phyloP scores from a whole-genome alignment of 441 rosid species.

The Adansonia grandidieri region DNA sequence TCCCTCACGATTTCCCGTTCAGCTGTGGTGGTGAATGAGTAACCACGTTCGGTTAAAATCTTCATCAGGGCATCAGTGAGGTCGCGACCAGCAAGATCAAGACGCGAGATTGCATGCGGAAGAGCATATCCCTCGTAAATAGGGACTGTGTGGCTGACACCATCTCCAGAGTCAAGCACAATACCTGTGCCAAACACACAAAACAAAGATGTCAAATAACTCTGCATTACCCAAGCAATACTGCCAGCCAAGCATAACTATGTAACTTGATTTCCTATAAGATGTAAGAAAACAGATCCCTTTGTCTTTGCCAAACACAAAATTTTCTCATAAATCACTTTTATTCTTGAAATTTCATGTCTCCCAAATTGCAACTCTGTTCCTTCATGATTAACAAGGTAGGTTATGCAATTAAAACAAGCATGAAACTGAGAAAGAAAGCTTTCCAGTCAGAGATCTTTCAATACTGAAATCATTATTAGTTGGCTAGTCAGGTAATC shows the following conservation, averaged over 20 bases:
- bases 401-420: background rate
- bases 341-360: background rate
- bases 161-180: conserved; percentile 82
- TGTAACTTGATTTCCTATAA: background rate
- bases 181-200: conserved; percentile 48
- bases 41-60: conserved; percentile 74
- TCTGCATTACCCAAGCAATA: background rate
- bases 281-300: background rate
- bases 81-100: conserved; percentile 76
- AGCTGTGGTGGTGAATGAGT: conserved; percentile 79
- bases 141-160: conserved; percentile 85
- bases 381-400: background rate
- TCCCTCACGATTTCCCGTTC: conserved; percentile 83
- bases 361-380: background rate
- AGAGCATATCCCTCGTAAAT: conserved; percentile 84
- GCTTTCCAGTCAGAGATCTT: background rate
- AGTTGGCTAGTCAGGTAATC: background rate
- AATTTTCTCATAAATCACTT: background rate
- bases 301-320: background rate
- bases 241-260: background rate
- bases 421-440: background rate
- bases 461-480: background rate
- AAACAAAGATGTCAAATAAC: background rate
- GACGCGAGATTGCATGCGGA: conserved; percentile 80
- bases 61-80: conserved; percentile 75